Conservation (phyloP, 2,329 filamentous ascomycete genomes). For the Aspergillus awamori region DNA sequence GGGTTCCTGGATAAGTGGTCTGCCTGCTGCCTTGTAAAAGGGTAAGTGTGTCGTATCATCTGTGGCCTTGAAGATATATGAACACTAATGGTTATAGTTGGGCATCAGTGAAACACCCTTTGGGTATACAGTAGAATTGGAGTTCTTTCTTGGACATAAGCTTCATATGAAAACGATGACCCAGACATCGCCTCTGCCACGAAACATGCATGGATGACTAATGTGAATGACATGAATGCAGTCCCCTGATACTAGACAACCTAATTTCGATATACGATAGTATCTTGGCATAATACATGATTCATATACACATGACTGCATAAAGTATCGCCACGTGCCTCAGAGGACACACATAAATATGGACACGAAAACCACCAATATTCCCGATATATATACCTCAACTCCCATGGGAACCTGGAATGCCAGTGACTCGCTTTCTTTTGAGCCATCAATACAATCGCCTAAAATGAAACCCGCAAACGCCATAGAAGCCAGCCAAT, state of each 20-base stretch:
- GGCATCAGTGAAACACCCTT: no score
- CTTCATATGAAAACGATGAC: no score
- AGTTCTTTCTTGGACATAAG: no score
- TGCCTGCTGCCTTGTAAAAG: not conserved
- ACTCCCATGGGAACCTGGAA: not conserved
- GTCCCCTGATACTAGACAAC: not conserved
- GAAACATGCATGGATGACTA: not conserved
- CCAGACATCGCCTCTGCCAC: not conserved
- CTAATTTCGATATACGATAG: not conserved
- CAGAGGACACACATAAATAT: not conserved
- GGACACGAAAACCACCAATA: not conserved
- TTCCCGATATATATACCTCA: not conserved
- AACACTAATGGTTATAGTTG: no score
- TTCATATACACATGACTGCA: not conserved
- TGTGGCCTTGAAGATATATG: no score
- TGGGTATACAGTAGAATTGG: no score
- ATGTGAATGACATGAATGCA: not conserved
- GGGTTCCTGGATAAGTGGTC: slow-evolving; percentile 40
- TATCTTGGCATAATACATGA: not conserved
- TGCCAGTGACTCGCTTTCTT: not conserved
- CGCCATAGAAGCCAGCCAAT: slow-evolving; percentile 8
- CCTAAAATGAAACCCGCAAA: not conserved
- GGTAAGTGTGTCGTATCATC: no score
- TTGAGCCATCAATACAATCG: not conserved
- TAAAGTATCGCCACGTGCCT: not conserved